Percentiles rank a stretch among this genome's conserved stretches.
Conservation (phyloP, 352 stramenopile genomes). For the Pythium myriotylum region DNA sequence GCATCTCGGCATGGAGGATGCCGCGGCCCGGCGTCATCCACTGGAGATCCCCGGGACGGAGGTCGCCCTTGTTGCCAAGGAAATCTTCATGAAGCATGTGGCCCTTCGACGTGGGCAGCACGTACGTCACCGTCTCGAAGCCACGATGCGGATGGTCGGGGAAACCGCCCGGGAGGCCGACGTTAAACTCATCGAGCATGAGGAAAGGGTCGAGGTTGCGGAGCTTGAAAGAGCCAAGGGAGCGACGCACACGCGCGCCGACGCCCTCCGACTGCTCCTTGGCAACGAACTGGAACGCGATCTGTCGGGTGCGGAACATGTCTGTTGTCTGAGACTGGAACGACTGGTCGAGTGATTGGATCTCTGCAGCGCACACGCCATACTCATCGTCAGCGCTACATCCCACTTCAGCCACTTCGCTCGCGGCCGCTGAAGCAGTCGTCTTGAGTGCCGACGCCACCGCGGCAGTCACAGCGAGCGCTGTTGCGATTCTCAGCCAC, state of each 20-base stretch:
- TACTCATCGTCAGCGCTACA: constrained; percentile 31
- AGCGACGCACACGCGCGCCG: constrained; percentile 57
- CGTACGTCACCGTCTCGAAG: constrained; percentile 85
- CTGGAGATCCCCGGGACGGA: constrained; percentile 40
- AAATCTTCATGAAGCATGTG: constrained; percentile 86
- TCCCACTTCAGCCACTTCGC: neutral
- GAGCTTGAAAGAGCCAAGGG: constrained; percentile 51
- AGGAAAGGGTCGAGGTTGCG: constrained; percentile 46
- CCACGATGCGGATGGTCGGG: constrained; percentile 86
- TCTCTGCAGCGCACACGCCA: constrained; percentile 42
- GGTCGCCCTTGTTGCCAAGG: constrained; percentile 36
- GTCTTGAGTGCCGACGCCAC: neutral
- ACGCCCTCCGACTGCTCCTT: constrained; percentile 56
- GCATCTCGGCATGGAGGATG: constrained; percentile 43
- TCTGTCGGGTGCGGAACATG: constrained; percentile 35
- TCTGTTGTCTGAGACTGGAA: constrained; percentile 33
- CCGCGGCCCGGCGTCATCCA: constrained; percentile 42
- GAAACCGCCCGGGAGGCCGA: constrained; percentile 66
- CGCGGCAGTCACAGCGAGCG: neutral
- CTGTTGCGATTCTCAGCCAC: constrained; percentile 6
- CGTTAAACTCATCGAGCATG: constrained; percentile 56
- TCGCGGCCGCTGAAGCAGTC: neutral
- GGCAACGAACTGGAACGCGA: constrained; percentile 59
- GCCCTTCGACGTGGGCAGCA: constrained; percentile 57
- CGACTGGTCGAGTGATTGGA: constrained; percentile 29